Conservation (phyloP, 176 grass and related monocot species). For the Canna indica region DNA sequence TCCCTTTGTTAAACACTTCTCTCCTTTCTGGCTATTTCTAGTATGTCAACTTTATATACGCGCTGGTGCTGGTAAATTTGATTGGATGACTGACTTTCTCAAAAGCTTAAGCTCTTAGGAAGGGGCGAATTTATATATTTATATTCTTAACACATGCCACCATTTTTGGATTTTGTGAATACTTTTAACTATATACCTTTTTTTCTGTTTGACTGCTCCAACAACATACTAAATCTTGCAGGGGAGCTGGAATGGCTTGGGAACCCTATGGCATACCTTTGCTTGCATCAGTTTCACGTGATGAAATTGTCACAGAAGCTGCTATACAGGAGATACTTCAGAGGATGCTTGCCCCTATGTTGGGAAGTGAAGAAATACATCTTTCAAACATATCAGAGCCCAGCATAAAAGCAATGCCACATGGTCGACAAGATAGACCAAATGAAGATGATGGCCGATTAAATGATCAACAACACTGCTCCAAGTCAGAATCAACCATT, state of each 20-base stretch:
- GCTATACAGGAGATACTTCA: constrained; percentile 57
- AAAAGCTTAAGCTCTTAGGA: too few relatives aligned
- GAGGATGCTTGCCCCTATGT: constrained; percentile 67
- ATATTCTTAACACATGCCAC: too few relatives aligned
- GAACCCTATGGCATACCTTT: constrained; percentile 81
- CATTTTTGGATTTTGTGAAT: neutral
- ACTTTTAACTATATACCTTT: neutral
- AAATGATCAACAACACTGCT: constrained; percentile 3
- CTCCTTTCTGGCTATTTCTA: neutral
- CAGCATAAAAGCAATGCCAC: constrained; percentile 33
- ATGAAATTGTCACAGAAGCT: constrained; percentile 49
- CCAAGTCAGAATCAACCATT: neutral
- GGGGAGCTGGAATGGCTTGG: constrained; percentile 56
- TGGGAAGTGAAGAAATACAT: constrained; percentile 40
- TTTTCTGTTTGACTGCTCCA: constrained; percentile 15
- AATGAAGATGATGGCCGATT: constrained; percentile 9
- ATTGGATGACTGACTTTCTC: too few relatives aligned
- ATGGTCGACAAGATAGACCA: constrained; percentile 30
- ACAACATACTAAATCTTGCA: constrained; percentile 20
- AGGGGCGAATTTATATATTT: too few relatives aligned
- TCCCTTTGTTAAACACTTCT: constrained; percentile 5
- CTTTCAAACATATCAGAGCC: constrained; percentile 33
- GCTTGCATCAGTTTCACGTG: constrained; percentile 57
- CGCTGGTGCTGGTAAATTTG: too few relatives aligned
- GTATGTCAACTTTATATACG: too few relatives aligned